Evolutionary conservation across 2,329 filamentous ascomycete genomes (phyloP).

Genomic region (Fusarium miscanthi): DNA sequence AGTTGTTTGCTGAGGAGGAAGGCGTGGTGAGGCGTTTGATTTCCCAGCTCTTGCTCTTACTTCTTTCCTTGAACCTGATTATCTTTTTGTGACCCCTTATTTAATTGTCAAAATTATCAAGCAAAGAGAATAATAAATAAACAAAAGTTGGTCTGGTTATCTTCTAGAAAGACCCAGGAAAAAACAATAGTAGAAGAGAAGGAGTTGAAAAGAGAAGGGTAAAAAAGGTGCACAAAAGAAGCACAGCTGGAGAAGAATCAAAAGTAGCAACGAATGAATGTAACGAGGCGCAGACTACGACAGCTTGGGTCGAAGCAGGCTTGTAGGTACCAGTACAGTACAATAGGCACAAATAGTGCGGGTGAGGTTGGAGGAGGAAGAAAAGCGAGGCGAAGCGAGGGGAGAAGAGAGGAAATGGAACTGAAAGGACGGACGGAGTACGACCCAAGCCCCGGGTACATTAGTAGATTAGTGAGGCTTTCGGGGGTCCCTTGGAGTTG

Average conservation of each 20-base stretch:
- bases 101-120: conserved; percentile 29
- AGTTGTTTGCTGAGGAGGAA: conserved; percentile 19
- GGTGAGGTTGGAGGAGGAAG: conserved; percentile 21
- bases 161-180: conserved; percentile 20
- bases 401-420: conserved; percentile 5
- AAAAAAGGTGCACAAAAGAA: conserved; percentile 1
- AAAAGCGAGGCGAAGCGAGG: conserved; percentile 12
- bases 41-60: conserved; percentile 19
- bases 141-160: conserved; percentile 22
- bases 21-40: conserved; percentile 15
- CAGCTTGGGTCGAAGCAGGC: conserved; percentile 39
- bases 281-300: conserved; percentile 41
- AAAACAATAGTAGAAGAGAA: conserved; percentile 10
- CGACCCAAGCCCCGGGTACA: conserved; percentile 5
- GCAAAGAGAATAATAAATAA: conserved; percentile 9
- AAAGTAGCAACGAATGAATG: conserved; percentile 29
- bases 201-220: not conserved
- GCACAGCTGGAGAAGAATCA: conserved; percentile 20
- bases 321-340: conserved; percentile 3
- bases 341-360: conserved; percentile 32
- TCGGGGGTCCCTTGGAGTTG: conserved; percentile 25
- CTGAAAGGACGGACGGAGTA: conserved; percentile 15
- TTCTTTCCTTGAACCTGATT: conserved; percentile 22
- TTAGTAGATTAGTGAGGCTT: conserved; percentile 25
- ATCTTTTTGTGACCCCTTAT: conserved; percentile 13